Conservation (phyloP, 306 rosid genomes). For the Corylus avellana region DNA sequence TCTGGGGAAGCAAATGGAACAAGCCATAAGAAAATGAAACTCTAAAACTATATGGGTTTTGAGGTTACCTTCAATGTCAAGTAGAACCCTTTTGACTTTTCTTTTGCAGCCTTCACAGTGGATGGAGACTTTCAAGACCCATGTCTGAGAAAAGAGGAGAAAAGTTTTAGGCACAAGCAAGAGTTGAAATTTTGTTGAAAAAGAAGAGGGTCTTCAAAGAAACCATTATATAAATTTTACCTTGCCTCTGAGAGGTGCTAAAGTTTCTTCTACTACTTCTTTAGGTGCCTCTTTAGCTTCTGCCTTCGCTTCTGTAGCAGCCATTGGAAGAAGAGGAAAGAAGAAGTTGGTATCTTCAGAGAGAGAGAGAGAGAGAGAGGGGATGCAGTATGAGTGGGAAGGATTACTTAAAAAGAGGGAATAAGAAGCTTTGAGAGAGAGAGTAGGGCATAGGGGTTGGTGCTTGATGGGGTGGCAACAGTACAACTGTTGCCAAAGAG, state of each 20-base stretch:
- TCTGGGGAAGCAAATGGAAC: neutral
- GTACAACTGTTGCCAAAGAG: neutral
- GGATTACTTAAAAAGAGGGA: conserved; percentile 27
- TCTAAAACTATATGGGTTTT: neutral
- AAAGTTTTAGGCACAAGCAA: conserved; percentile 12
- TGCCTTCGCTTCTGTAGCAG: conserved; percentile 28
- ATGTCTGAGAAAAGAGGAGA: conserved; percentile 38
- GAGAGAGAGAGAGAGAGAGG: neutral
- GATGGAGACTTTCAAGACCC: conserved; percentile 60
- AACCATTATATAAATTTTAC: conserved; percentile 30
- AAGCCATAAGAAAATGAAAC: neutral
- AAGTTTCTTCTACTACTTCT: conserved; percentile 39
- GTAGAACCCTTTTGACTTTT: conserved; percentile 58
- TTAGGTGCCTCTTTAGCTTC: conserved; percentile 39
- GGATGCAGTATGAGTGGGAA: neutral
- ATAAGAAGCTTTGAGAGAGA: conserved; percentile 24
- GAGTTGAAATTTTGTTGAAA: neutral
- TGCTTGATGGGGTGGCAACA: conserved; percentile 21
- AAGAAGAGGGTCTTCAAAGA: neutral
- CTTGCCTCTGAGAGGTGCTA: conserved; percentile 63
- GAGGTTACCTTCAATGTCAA: conserved; percentile 59
- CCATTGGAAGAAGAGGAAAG: conserved; percentile 41
- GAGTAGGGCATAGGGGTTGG: conserved; percentile 19
- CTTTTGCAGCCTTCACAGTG: conserved; percentile 84
- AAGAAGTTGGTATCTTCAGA: conserved; percentile 2